A percentile compares a stretch with the other conserved stretches of the same genome.
Evolutionary conservation across 768 basidiomycete genomes (phyloP).

Genomic region (Tylopilus plumbeoviolaceoides): DNA sequence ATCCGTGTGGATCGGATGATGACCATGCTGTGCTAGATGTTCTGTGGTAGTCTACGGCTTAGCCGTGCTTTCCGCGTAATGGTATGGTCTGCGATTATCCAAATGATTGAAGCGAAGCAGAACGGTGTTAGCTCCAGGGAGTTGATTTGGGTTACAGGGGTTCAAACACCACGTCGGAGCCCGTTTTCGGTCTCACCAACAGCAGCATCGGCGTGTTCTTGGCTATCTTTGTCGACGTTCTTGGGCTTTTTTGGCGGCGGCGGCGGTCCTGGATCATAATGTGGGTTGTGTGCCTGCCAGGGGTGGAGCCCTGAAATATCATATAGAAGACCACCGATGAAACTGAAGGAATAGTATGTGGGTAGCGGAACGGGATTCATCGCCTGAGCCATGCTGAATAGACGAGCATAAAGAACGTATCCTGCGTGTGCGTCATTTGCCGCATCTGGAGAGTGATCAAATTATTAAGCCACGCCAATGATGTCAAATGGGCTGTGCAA

Average conservation of each 20-base stretch:
- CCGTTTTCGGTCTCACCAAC: background rate
- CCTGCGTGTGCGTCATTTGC: conserved; percentile 70
- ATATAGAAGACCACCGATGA: conserved; percentile 42
- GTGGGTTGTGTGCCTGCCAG: conserved; percentile 61
- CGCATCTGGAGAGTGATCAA: conserved; percentile 49
- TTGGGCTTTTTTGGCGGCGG: conserved; percentile 43
- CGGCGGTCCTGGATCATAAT: conserved; percentile 69
- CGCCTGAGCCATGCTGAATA: conserved; percentile 40
- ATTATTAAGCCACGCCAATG: background rate
- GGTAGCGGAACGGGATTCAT: conserved; percentile 31
- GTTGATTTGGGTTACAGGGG: background rate
- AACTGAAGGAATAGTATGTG: conserved; percentile 56
- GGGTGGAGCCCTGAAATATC: conserved; percentile 31
- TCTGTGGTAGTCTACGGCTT: background rate
- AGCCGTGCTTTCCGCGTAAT: background rate
- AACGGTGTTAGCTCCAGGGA: background rate
- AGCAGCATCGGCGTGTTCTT: background rate
- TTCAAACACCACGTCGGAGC: background rate
- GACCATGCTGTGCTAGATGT: background rate
- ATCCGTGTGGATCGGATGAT: conserved; percentile 1
- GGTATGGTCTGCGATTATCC: background rate
- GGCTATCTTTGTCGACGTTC: conserved; percentile 7
- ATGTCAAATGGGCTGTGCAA: conserved; percentile 5
- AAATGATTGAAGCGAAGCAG: background rate
- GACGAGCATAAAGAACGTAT: conserved; percentile 45